A percentile compares a stretch with the other conserved stretches of the same genome.
Evolutionary conservation across 306 rosid species (phyloP).

Genomic region (Cucurbita maxima): DNA sequence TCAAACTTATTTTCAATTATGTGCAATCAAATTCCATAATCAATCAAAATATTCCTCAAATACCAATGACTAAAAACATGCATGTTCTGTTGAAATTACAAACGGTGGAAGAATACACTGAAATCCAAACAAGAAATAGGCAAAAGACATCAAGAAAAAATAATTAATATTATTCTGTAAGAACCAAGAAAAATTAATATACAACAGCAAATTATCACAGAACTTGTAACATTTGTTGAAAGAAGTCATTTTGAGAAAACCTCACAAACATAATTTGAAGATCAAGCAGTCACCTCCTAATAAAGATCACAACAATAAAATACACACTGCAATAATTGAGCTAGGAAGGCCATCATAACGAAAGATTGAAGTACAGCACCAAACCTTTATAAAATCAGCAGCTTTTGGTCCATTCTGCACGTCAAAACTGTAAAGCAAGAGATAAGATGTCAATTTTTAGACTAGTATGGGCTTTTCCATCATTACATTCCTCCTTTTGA

Average conservation of each 20-base stretch:
- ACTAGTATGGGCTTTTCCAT: no score
- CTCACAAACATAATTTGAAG: background rate
- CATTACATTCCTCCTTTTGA: no score
- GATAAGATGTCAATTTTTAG: background rate
- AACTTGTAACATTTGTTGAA: background rate
- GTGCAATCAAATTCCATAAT: background rate
- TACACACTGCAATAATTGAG: background rate
- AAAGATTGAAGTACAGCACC: slow-evolving; percentile 8
- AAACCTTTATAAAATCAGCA: slow-evolving; percentile 82
- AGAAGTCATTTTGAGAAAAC: background rate
- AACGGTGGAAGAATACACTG: background rate
- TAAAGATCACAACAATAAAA: background rate
- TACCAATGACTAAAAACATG: background rate
- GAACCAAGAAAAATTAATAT: background rate
- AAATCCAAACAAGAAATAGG: background rate
- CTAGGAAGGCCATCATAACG: background rate
- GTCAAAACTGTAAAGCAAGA: slow-evolving; percentile 57
- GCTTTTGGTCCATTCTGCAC: slow-evolving; percentile 79
- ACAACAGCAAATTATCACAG: background rate
- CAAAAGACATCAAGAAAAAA: background rate
- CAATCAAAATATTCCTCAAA: background rate
- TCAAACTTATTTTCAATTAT: background rate
- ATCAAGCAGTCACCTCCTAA: background rate
- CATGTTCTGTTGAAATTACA: background rate
- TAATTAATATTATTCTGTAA: background rate